Evolutionary conservation across 164 flowering plant species (phyloP).

Genomic region (Cinnamomum chago): DNA sequence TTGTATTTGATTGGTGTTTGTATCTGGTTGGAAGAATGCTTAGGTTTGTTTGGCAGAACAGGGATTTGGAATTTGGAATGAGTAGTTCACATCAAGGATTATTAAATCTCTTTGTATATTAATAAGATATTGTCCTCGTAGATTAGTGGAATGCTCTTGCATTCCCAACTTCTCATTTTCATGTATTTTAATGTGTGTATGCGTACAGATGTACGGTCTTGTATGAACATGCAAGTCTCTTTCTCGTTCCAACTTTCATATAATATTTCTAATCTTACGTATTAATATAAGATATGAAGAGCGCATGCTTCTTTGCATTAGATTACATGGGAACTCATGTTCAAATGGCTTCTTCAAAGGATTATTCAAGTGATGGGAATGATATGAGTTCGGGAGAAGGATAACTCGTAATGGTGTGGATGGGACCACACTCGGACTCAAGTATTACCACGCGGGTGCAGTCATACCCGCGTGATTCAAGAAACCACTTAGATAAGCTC

Average conservation of each 20-base stretch:
- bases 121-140: not conserved
- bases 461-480: too few relatives aligned
- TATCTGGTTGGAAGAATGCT: not conserved
- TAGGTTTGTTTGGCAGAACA: conserved; percentile 4
- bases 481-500: too few relatives aligned
- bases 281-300: not conserved
- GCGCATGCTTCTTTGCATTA: not conserved
- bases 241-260: not conserved
- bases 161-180: conserved; percentile 1
- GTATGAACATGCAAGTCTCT: conserved; percentile 2
- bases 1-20: conserved; percentile 1
- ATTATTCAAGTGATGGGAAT: too few relatives aligned
- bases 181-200: not conserved
- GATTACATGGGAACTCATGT: not conserved
- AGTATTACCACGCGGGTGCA: too few relatives aligned
- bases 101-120: not conserved
- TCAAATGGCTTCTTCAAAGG: too few relatives aligned
- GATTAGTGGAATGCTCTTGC: conserved; percentile 3
- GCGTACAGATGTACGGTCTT: not conserved
- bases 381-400: too few relatives aligned
- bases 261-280: not conserved
- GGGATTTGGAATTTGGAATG: not conserved
- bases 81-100: not conserved
- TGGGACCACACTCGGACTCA: too few relatives aligned
- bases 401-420: too few relatives aligned